Percentiles rank a stretch among this genome's conserved stretches.
phyloP scores from a whole-genome alignment of 768 basidiomycete species.

The Brasilioporus rufonigricans region DNA sequence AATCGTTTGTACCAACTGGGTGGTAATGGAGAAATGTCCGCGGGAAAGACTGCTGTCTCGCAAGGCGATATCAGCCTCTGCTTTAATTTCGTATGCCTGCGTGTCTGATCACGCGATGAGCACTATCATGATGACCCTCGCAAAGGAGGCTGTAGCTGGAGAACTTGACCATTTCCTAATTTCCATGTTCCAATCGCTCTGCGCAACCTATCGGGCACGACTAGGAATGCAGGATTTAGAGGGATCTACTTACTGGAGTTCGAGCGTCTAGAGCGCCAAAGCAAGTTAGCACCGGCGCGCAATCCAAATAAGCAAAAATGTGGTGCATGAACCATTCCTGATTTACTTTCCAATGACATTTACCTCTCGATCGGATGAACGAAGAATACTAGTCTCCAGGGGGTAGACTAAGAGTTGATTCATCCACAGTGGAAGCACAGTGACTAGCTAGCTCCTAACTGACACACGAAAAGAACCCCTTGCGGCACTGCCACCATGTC shows the following conservation, averaged over 20 bases:
- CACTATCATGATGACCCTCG: too few species aligned
- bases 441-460: background rate
- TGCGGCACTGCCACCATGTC: too few species aligned
- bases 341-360: too few species aligned
- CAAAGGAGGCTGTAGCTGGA: conserved; percentile 7
- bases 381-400: too few species aligned
- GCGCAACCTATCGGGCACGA: conserved; percentile 8
- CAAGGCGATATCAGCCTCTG: conserved; percentile 39
- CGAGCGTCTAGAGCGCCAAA: conserved; percentile 57
- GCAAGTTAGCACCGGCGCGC: conserved; percentile 38
- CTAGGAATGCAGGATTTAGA: background rate
- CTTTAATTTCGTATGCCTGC: conserved; percentile 59
- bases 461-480: background rate
- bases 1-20: conserved; percentile 52
- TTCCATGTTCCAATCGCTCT: conserved; percentile 69
- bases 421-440: background rate
- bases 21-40: conserved; percentile 59
- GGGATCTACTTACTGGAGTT: conserved; percentile 49
- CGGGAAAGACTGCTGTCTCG: conserved; percentile 55
- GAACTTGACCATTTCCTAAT: conserved; percentile 54
- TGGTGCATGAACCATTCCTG: too few species aligned
- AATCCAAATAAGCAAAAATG: too few species aligned
- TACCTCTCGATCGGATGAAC: too few species aligned
- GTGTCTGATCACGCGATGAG: conserved; percentile 43
- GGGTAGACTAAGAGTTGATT: background rate